Conservation (phyloP, 2,329 filamentous ascomycete species). For the Calycina herbarum region DNA sequence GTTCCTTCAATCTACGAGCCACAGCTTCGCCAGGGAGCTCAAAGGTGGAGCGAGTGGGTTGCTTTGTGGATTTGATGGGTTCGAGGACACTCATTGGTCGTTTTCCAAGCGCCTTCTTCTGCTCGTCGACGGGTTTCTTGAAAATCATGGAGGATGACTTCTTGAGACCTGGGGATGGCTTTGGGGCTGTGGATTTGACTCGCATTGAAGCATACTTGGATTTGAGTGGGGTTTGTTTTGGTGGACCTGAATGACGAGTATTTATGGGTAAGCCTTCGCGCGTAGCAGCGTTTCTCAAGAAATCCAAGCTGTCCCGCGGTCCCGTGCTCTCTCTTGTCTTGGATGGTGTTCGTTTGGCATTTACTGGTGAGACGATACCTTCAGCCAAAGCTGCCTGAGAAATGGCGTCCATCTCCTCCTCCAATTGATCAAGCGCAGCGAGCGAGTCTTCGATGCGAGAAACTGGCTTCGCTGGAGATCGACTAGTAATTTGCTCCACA, state of each 20-base stretch:
- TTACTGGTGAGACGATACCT: constrained; percentile 27
- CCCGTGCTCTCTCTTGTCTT: constrained; percentile 1
- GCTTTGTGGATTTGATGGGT: constrained; percentile 53
- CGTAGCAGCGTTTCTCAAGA: background rate
- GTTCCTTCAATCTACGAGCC: constrained; percentile 56
- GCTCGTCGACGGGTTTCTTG: constrained; percentile 29
- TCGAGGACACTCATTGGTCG: constrained; percentile 46
- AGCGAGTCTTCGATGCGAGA: constrained; percentile 63
- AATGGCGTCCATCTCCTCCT: constrained; percentile 57
- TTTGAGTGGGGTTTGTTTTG: constrained; percentile 31
- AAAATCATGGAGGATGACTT: constrained; percentile 34
- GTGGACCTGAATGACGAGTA: constrained; percentile 2
- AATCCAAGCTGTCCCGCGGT: background rate
- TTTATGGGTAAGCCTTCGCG: constrained; percentile 1
- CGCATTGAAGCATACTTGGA: constrained; percentile 45
- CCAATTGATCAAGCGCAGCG: constrained; percentile 60
- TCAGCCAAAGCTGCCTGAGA: constrained; percentile 32
- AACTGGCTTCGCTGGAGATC: constrained; percentile 41
- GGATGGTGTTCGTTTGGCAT: constrained; percentile 17
- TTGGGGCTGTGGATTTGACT: constrained; percentile 41
- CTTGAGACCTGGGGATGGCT: constrained; percentile 25
- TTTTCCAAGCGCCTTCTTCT: constrained; percentile 34
- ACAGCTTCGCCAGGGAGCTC: constrained; percentile 64
- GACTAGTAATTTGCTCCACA: constrained; percentile 40
- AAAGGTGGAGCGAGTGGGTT: constrained; percentile 55